Conservation (phyloP, 441 rosid genomes). For the Arabidopsis lyrata region DNA sequence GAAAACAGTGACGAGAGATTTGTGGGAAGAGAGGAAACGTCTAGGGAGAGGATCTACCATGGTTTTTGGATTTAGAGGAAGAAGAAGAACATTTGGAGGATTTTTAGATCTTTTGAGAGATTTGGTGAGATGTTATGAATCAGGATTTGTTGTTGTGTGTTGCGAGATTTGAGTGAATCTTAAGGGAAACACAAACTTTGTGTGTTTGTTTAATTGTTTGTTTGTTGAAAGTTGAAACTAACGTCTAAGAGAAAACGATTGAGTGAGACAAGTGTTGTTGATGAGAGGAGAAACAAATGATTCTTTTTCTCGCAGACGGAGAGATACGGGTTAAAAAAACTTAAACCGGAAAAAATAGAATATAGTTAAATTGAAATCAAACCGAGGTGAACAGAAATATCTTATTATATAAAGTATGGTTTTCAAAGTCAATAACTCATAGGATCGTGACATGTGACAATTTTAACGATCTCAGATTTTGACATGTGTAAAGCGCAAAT, state of each 20-base stretch:
- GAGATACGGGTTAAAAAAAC: no score
- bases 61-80: neutral
- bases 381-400: no score
- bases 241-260: conserved; percentile 16
- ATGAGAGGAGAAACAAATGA: no score
- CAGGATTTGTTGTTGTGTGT: conserved; percentile 21
- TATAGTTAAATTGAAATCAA: no score
- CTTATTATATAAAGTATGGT: no score
- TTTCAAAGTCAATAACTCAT: no score
- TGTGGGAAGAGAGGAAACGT: conserved; percentile 78
- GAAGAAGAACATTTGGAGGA: conserved; percentile 9
- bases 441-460: no score
- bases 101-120: neutral
- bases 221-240: conserved; percentile 26
- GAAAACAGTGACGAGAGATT: conserved; percentile 71
- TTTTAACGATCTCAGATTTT: no score
- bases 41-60: conserved; percentile 71
- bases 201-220: conserved; percentile 14
- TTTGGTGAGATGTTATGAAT: conserved; percentile 34
- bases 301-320: no score
- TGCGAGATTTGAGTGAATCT: conserved; percentile 36
- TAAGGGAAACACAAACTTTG: conserved; percentile 22
- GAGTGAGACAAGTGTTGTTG: conserved; percentile 10
- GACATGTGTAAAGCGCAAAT: no score
- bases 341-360: no score